Evolutionary conservation across 305 asterid genomes (phyloP).

Genomic region (Galium porrigens): DNA sequence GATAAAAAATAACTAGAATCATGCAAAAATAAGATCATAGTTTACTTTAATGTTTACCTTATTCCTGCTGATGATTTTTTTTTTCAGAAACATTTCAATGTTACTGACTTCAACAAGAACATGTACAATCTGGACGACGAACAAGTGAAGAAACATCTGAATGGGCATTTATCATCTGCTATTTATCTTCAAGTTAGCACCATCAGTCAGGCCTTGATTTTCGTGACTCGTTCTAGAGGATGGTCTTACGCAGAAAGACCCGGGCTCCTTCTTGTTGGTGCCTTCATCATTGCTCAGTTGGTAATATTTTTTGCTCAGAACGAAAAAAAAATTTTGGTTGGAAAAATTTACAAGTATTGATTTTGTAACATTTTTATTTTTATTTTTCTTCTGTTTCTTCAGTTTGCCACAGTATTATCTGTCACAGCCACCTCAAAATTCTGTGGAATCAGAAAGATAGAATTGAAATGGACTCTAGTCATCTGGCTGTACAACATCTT

Average conservation of each 20-base stretch:
- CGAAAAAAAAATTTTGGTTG: neutral
- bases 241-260: slow-evolving; percentile 42
- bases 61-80: neutral
- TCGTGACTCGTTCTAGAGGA: slow-evolving; percentile 44
- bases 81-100: slow-evolving; percentile 19
- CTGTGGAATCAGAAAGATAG: slow-evolving; percentile 33
- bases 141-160: slow-evolving; percentile 16
- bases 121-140: slow-evolving; percentile 17
- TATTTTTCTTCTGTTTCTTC: slow-evolving; percentile 7
- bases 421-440: slow-evolving; percentile 25
- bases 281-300: slow-evolving; percentile 42
- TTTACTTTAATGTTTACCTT: neutral
- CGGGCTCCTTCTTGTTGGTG: slow-evolving; percentile 37
- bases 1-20: neutral
- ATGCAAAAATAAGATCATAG: neutral
- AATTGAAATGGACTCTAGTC: slow-evolving; percentile 44
- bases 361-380: neutral
- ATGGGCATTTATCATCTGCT: slow-evolving; percentile 37
- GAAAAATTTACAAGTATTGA: neutral
- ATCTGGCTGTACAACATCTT: slow-evolving; percentile 38
- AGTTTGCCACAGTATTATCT: slow-evolving; percentile 42
- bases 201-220: slow-evolving; percentile 45
- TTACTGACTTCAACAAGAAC: slow-evolving; percentile 25
- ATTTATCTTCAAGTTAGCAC: slow-evolving; percentile 59
- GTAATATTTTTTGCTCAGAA: slow-evolving; percentile 17